Base-by-base conservation (phyloP, 1,284 basidiomycete species). In the Volvariella surrecta region DNA sequence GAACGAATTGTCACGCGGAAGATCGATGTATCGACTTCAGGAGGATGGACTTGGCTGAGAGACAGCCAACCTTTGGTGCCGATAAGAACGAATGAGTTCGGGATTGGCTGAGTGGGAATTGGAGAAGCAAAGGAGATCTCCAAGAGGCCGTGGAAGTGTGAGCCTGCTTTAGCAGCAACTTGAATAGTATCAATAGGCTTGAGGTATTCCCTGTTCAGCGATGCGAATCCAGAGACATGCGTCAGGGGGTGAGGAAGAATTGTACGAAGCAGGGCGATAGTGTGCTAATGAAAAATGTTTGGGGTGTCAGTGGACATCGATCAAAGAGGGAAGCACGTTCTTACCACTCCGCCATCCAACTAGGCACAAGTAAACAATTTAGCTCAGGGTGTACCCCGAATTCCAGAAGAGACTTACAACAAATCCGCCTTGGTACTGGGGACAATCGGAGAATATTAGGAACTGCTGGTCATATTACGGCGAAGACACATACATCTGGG, bases 391-490 rank as follows among this genome's bases (percentile, higher is more conserved):
- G n/a, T n/a, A n/a, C n/a, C n/a, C n/a, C n/a, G n/a, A n/a, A n/a
- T n/a, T n/a, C n/a, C 13, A 40, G 7, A 32, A 32, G 37, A n/a
- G 50, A 61, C 79, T 59, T 54, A 83, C 80, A 61, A 84, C 50
- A 60, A 85, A 84, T 34, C 86, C 87, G 24, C 88, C 87, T 67
- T 90, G 87, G 56, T 89, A 89, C 78, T 89, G 41, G n/a, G 24
- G 24, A 28, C 6, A 28, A 28, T 46, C 51, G 45, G 48, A 31
- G 47, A 32, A 21, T 18, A 45, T 15, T 16, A 21, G 22, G 31
- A 34, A 54, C n/a, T 15, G 40, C 20, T 41, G 15, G 37, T 22
- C 21, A 20, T 24, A 42, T 17, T 22, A 11, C 24, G 11, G 6
- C 11, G 42, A 45, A 43, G 6, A 32, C 3, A 68, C 79, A 56